These are phyloP conservation scores for Phaeoacremonium minimum DNA, from an alignment of 2,329 filamentous ascomycete genomes.

Conservation along the genomic window DNA sequence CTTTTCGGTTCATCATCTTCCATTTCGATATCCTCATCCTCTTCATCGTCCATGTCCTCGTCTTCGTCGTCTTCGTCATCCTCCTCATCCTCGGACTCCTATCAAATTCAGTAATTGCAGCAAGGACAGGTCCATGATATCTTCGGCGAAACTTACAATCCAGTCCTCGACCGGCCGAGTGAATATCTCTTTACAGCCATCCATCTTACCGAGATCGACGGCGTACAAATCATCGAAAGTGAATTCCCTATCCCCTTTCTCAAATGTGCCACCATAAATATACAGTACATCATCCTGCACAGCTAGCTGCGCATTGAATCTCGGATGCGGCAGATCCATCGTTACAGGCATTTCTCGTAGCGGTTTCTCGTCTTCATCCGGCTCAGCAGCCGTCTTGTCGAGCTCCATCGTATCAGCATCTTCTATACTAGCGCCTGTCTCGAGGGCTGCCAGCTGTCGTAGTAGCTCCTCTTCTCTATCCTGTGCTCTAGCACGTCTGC, in stretches of 20 bases:
- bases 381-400: slow-evolving; percentile 45
- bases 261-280: slow-evolving; percentile 92
- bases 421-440: slow-evolving; percentile 66
- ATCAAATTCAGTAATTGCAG: slow-evolving; percentile 19
- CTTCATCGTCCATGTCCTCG: slow-evolving; percentile 50
- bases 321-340: slow-evolving; percentile 80
- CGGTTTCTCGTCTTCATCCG: slow-evolving; percentile 52
- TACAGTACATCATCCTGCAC: slow-evolving; percentile 91
- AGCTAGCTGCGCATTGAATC: slow-evolving; percentile 87
- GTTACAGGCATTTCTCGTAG: slow-evolving; percentile 60
- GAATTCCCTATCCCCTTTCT: slow-evolving; percentile 90
- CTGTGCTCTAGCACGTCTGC: slow-evolving; percentile 69
- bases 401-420: slow-evolving; percentile 44
- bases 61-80: slow-evolving; percentile 57
- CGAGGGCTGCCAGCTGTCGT: slow-evolving; percentile 78
- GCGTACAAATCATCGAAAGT: slow-evolving; percentile 95
- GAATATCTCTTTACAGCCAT: slow-evolving; percentile 91
- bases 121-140: neutral
- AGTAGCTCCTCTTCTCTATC: slow-evolving; percentile 90
- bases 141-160: slow-evolving; percentile 49
- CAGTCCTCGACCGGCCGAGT: slow-evolving; percentile 74
- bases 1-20: slow-evolving; percentile 39
- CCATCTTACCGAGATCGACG: slow-evolving; percentile 89
- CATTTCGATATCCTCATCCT: slow-evolving; percentile 43
- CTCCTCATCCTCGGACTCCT: slow-evolving; percentile 57